Base-by-base conservation (phyloP, 305 asterid genomes). In the Rubia tinctorum region DNA sequence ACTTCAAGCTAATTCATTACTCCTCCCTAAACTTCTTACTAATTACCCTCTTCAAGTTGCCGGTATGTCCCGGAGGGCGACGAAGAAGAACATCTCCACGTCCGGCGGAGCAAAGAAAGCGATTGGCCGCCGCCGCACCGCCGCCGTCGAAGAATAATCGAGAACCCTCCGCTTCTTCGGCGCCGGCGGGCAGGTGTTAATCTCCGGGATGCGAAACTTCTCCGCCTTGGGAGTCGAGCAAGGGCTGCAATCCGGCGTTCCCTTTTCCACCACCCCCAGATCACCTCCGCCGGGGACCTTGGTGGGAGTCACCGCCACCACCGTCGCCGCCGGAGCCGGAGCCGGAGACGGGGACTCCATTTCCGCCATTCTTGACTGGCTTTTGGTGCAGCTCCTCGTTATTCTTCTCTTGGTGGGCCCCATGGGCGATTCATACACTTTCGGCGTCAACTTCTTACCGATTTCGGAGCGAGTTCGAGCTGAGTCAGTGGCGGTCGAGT, bases 161-260 rank as follows among this genome's bases (percentile, higher is more conserved):
- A 66, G 27, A 49, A 82, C 66, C 39, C 85, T 75, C 39, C 81
- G 76, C 79, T 91, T 91, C 87, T 81, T 89, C 4, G 97, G 97
- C 3, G 97, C 95, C 2, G 91, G 97, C 1, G 97, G 97, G 66
- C 97, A 91, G 8, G 90, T 89, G 11, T 59, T 75, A 47, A 86
- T 85, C 77, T 91, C 93, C 37, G 96, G 97, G 80, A 91, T 89
- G 18, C 84, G 79, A 76, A 70, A 86, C 68, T 86, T 87, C 44
- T 88, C 75, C 0, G 87, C 88, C 71, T 80, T 91, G 0, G 97
- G 97, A 51, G 97, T 91, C 0, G 84, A 76, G 67, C 95, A 85
- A 14, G 64, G 72, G 71, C 71, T 78, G n/a, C 51, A 66, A 6
- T 25, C 51, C 42, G 64, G 44, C 4, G 69, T 45, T 1, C 62